Evolutionary conservation across 768 basidiomycete genomes (phyloP), one percentile per base, ranked within the genome.

Genomic region (Infundibulicybe gibba): DNA sequence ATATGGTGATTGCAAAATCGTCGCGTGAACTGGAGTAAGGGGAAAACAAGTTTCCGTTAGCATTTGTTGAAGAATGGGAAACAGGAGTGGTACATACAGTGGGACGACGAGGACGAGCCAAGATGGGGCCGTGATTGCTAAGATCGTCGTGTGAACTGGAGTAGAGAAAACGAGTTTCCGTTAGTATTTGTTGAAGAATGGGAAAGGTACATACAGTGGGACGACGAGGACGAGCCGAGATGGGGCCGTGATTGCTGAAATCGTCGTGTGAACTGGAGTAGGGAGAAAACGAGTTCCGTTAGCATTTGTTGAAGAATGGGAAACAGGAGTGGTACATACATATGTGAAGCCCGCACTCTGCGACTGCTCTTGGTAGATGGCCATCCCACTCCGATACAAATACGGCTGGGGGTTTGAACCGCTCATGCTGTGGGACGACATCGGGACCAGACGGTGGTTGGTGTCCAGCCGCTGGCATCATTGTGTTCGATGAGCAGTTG

Each of bases 151-250:
- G n/a, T n/a, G n/a, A n/a, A n/a, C n/a, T n/a, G n/a, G n/a, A n/a
- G n/a, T n/a, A n/a, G n/a, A n/a, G n/a, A n/a, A n/a, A n/a, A n/a
- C n/a, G n/a, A n/a, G n/a, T n/a, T n/a, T n/a, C n/a, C n/a, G n/a
- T n/a, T n/a, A n/a, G n/a, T n/a, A n/a, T n/a, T n/a, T n/a, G n/a
- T n/a, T n/a, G n/a, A n/a, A n/a, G n/a, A n/a, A n/a, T n/a, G n/a
- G n/a, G n/a, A n/a, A n/a, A n/a, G n/a, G n/a, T n/a, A n/a, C n/a
- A n/a, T n/a, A n/a, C n/a, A n/a, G n/a, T n/a, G n/a, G n/a, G n/a
- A n/a, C n/a, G n/a, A n/a, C n/a, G 78, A 79, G 19, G 75, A 9
- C 80, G 74, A 15, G 79, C 80, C 4, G 70, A 62, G 3, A 70
- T 62, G 5, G 75, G 59, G 45, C 42, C 49, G 46, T 56, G 55